These are phyloP conservation scores for Tricholoma furcatifolium DNA, from an alignment of 768 basidiomycete species.

Conservation along the genomic window DNA sequence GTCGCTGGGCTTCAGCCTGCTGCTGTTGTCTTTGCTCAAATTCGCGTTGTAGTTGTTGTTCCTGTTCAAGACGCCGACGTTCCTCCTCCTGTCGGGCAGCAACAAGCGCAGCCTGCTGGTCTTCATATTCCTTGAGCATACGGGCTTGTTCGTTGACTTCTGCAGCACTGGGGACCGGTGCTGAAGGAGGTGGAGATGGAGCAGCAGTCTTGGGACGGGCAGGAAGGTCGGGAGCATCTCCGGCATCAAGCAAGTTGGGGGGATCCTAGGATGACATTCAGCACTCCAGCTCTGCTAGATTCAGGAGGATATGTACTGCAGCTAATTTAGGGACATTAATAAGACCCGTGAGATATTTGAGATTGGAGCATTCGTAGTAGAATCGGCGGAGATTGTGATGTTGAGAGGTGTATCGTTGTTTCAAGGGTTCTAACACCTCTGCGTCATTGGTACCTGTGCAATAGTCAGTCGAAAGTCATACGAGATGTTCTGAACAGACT, in stretches of 20 bases:
- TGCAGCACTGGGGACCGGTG: constrained; percentile 67
- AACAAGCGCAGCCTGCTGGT: constrained; percentile 87
- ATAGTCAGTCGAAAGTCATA: neutral
- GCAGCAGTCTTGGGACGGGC: constrained; percentile 70
- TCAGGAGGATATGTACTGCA: constrained; percentile 51
- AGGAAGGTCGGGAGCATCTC: constrained; percentile 83
- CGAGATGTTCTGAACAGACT: constrained; percentile 17
- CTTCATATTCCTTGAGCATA: constrained; percentile 95
- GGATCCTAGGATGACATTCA: constrained; percentile 65
- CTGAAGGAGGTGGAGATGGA: constrained; percentile 65
- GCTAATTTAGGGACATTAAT: constrained; percentile 99
- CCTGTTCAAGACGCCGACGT: constrained; percentile 69
- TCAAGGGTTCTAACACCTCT: constrained; percentile 87
- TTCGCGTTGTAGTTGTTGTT: constrained; percentile 79
- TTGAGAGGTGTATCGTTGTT: constrained; percentile 85
- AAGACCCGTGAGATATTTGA: constrained; percentile 95
- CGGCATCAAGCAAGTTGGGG: constrained; percentile 87
- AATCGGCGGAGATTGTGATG: constrained; percentile 94
- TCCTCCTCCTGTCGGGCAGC: constrained; percentile 83
- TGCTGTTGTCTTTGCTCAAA: constrained; percentile 86
- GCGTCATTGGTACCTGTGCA: constrained; percentile 78
- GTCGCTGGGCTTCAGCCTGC: constrained; percentile 85
- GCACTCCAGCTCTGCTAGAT: neutral
- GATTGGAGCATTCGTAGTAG: constrained; percentile 98
- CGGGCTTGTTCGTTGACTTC: constrained; percentile 88